These are phyloP conservation scores for Solanum chacoense DNA, from an alignment of 305 asterid species.

Conservation along the genomic window DNA sequence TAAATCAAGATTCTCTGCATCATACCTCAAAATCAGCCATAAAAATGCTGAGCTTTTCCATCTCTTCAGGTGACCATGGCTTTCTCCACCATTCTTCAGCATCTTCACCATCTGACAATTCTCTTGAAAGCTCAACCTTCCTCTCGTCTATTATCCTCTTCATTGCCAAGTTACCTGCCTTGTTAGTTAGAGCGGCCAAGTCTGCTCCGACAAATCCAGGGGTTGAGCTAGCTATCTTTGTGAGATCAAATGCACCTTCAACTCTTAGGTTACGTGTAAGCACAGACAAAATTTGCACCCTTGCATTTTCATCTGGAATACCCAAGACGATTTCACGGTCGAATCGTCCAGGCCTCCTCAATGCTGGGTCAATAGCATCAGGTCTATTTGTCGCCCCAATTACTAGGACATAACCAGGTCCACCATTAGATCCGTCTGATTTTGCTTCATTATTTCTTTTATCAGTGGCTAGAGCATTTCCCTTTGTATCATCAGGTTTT, in stretches of 20 bases:
- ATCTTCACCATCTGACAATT: conserved; percentile 13
- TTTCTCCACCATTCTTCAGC: conserved; percentile 60
- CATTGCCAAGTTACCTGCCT: conserved; percentile 79
- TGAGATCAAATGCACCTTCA: conserved; percentile 73
- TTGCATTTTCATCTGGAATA: conserved; percentile 69
- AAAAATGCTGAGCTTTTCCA: conserved; percentile 42
- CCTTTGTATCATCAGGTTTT: conserved; percentile 21
- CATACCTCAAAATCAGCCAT: conserved; percentile 73
- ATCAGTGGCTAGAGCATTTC: conserved; percentile 4
- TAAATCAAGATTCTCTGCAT: not conserved
- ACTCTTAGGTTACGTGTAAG: conserved; percentile 47
- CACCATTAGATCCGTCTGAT: conserved; percentile 23
- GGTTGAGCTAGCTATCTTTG: conserved; percentile 67
- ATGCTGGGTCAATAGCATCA: conserved; percentile 72
- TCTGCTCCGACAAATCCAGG: conserved; percentile 93
- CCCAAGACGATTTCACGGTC: conserved; percentile 72
- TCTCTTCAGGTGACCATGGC: conserved; percentile 65
- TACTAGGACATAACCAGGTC: conserved; percentile 63
- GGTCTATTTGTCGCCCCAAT: conserved; percentile 95
- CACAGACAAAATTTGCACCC: conserved; percentile 57
- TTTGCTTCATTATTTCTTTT: conserved; percentile 5
- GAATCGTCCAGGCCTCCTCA: conserved; percentile 92
- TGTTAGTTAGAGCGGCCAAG: conserved; percentile 51
- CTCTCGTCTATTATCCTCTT: conserved; percentile 54
- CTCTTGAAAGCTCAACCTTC: conserved; percentile 23